Evolutionary conservation across 2,329 filamentous ascomycete genomes (phyloP).

Genomic region (Cercospora canescens): DNA sequence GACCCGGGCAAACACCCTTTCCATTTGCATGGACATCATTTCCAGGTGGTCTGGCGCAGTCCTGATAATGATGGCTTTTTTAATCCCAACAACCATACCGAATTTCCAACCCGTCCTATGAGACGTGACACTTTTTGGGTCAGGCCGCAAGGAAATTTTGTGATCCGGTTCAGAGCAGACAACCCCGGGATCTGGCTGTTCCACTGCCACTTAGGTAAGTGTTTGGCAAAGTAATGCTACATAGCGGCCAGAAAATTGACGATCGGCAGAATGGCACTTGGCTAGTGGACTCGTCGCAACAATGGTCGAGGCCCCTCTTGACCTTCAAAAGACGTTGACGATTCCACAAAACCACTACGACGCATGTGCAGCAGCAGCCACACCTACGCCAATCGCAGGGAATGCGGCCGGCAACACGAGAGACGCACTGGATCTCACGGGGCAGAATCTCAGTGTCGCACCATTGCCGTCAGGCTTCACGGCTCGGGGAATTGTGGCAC

Average conservation of each 20-base stretch:
- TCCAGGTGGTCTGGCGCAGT: constrained; percentile 57
- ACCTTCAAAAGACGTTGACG: constrained; percentile 60
- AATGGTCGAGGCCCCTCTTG: constrained; percentile 53
- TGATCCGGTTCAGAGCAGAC: constrained; percentile 54
- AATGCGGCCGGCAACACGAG: constrained; percentile 74
- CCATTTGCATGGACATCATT: constrained; percentile 75
- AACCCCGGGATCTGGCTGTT: constrained; percentile 47
- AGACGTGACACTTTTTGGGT: constrained; percentile 58
- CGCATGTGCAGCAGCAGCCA: constrained; percentile 55
- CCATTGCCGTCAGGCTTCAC: constrained; percentile 70
- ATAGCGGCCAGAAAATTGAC: constrained; percentile 3
- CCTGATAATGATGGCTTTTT: constrained; percentile 37
- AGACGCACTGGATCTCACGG: constrained; percentile 63
- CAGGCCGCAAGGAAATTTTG: constrained; percentile 54
- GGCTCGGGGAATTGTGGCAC: constrained; percentile 67
- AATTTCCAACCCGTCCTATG: constrained; percentile 45
- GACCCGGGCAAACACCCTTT: constrained; percentile 72
- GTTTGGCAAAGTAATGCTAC: not conserved
- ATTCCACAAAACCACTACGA: constrained; percentile 65
- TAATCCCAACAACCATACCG: constrained; percentile 36
- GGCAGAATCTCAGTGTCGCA: constrained; percentile 57
- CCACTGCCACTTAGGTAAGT: constrained; percentile 41
- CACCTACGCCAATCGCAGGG: constrained; percentile 53
- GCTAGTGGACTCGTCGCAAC: constrained; percentile 53
- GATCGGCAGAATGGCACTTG: constrained; percentile 51